Evolutionary conservation across 2,329 filamentous ascomycete species (phyloP).

Genomic region (Aspergillus fumigatus): DNA sequence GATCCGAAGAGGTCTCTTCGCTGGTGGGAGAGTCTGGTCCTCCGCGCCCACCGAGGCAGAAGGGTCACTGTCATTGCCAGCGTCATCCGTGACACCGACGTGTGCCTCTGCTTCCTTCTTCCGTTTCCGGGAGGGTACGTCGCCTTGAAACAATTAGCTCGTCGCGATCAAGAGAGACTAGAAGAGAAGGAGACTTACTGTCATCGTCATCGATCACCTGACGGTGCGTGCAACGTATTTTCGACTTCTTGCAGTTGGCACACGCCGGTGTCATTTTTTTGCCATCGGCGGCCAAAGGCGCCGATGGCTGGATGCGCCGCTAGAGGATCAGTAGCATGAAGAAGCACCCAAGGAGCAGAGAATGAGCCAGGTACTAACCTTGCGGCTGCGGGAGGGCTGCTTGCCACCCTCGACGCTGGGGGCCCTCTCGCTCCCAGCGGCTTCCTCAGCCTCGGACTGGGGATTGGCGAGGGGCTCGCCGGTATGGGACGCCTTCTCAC

Average conservation of each 20-base stretch:
- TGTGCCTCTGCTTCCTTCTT: slow-evolving; percentile 3
- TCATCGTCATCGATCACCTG: background rate
- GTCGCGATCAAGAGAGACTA: background rate
- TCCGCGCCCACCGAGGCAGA: slow-evolving; percentile 13
- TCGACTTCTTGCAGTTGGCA: slow-evolving; percentile 18
- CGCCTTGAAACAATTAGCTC: background rate
- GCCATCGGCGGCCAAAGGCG: background rate
- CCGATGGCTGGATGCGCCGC: slow-evolving; percentile 1
- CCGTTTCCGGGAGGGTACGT: slow-evolving; percentile 2
- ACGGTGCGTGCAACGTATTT: slow-evolving; percentile 25
- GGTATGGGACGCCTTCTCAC: background rate
- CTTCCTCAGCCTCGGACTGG: slow-evolving; percentile 1
- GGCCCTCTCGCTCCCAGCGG: background rate
- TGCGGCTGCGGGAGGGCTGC: background rate
- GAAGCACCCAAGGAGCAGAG: background rate
- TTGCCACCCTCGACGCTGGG: background rate
- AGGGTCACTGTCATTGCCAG: background rate
- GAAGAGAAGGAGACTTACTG: background rate
- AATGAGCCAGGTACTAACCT: background rate
- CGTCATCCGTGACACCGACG: background rate
- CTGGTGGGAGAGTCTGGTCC: slow-evolving; percentile 15
- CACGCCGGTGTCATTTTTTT: slow-evolving; percentile 15
- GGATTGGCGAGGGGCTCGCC: background rate
- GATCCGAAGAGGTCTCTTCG: slow-evolving; percentile 12
- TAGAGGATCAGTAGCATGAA: background rate